phyloP scores from a whole-genome alignment of 1,284 basidiomycete species.

The Golubevia sp. region DNA sequence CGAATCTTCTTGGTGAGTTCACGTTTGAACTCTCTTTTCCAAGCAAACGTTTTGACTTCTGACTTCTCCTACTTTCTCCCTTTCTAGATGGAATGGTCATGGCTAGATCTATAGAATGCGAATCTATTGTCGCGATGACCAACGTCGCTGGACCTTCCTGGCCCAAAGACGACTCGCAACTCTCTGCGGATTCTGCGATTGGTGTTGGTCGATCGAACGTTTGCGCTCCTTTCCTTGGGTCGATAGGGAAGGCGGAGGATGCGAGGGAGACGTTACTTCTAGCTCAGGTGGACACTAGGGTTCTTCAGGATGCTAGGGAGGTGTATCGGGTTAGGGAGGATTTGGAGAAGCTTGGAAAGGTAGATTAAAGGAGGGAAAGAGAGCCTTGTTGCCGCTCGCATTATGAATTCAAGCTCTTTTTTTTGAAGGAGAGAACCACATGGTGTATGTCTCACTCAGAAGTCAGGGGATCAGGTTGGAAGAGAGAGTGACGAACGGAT shows the following conservation, averaged over 20 bases:
- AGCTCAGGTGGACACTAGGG: constrained; percentile 30
- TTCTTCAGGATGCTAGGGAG: constrained; percentile 30
- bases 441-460: too few relatives aligned
- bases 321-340: constrained; percentile 39
- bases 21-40: neutral
- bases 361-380: too few relatives aligned
- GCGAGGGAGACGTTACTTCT: constrained; percentile 36
- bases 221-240: constrained; percentile 43
- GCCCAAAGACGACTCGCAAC: neutral
- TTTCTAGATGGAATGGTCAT: constrained; percentile 25
- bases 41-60: neutral
- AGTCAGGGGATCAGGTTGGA: too few relatives aligned
- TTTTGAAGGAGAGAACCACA: too few relatives aligned
- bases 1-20: constrained; percentile 22
- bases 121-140: constrained; percentile 47
- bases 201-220: constrained; percentile 44
- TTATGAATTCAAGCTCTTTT: too few relatives aligned
- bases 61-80: too few relatives aligned
- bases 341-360: too few relatives aligned
- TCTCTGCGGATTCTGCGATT: constrained; percentile 12
- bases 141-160: constrained; percentile 45
- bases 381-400: too few relatives aligned
- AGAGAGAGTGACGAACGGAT: too few relatives aligned
- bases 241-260: constrained; percentile 24
- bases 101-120: constrained; percentile 44